These are phyloP conservation scores for Ailanthus altissimus DNA, from an alignment of 345 rosid genomes.

Conservation along the genomic window DNA sequence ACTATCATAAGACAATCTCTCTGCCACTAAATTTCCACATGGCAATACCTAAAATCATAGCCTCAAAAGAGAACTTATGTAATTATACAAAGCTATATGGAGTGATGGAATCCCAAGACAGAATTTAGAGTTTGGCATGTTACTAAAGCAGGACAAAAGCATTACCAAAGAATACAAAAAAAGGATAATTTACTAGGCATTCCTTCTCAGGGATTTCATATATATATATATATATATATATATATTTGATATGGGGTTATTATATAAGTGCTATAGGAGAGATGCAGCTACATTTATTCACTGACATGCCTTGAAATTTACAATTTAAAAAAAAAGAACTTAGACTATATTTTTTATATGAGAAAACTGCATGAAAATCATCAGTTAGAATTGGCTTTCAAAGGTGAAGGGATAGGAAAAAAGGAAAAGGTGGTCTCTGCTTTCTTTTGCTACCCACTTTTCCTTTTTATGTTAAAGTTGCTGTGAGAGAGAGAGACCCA, in stretches of 20 bases:
- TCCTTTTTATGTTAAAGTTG: conserved; percentile 31
- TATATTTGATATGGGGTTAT: conserved; percentile 18
- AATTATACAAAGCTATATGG: conserved; percentile 18
- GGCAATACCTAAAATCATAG: conserved; percentile 14
- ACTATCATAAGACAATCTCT: conserved; percentile 17
- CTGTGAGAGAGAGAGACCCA: conserved; percentile 11
- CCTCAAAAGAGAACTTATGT: conserved; percentile 4
- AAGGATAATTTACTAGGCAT: conserved; percentile 42
- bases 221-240: conserved; percentile 32
- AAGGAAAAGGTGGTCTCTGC: conserved; percentile 37
- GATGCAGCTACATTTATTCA: conserved; percentile 18
- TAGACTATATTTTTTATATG: conserved; percentile 19
- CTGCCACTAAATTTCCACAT: conserved; percentile 21
- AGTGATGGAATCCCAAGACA: conserved; percentile 81
- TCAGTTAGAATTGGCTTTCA: conserved; percentile 33
- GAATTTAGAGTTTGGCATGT: conserved; percentile 73
- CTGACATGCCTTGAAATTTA: conserved; percentile 49
- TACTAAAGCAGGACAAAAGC: conserved; percentile 75
- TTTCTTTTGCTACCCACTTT: conserved; percentile 7
- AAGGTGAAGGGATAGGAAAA: conserved; percentile 35
- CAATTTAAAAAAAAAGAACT: conserved; percentile 24
- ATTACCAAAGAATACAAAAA: conserved; percentile 34
- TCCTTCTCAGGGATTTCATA: conserved; percentile 50
- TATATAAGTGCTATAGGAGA: conserved; percentile 18
- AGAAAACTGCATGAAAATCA: conserved; percentile 58